Base-by-base conservation (phyloP, 1,284 basidiomycete genomes). In the Ceratorhiza oryzae-sativae region DNA sequence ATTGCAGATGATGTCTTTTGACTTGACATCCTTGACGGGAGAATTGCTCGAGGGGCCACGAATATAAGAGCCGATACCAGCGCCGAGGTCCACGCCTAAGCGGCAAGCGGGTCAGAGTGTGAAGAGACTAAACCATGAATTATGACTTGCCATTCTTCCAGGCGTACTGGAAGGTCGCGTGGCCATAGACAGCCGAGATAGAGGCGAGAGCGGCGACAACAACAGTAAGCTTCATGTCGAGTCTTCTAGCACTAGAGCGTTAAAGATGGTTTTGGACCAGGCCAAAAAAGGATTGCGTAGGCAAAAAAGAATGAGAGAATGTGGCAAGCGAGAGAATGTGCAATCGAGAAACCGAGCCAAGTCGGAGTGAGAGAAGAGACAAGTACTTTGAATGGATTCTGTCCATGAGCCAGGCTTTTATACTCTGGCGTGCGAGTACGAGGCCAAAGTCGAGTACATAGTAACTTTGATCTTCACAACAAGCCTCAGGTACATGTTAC, bases 1-100 rank as follows among this genome's bases (percentile, higher is more conserved):
- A 20, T 72, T 72, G 71, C 71, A 72, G 30, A 51, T 41, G 25
- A 72, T 45, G 20, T 48, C 60, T 13, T 20, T 25, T 8, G 61
- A 65, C 6, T 34, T 46, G 15, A 72, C 34, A 51, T 72, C 61
- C 53, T 72, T 72, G 51, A 72, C 71, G 15, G 71, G 71, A 41
- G 5, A 39, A 51, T 72, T 72, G 61, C 25, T 56, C 12, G 59
- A 32, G 1, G 71, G 61, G 10, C 59, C 42, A 20, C 71, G 60
- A 27, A 72, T 72, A 61, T 72, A 72, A 13, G 36, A 20, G 42
- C 45, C 45, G 12, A 45, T 39, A 25, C 67, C 67, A 20, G 27
- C 23, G 20, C 67, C 55, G 15, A 58, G 55, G 42, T 70, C 67
- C 30, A 59, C 49, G 32, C 67, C 67, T 70, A 20, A 1, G 3